phyloP scores from a whole-genome alignment of 495 filamentous ascomycete species.

The Aspergillus steynii region DNA sequence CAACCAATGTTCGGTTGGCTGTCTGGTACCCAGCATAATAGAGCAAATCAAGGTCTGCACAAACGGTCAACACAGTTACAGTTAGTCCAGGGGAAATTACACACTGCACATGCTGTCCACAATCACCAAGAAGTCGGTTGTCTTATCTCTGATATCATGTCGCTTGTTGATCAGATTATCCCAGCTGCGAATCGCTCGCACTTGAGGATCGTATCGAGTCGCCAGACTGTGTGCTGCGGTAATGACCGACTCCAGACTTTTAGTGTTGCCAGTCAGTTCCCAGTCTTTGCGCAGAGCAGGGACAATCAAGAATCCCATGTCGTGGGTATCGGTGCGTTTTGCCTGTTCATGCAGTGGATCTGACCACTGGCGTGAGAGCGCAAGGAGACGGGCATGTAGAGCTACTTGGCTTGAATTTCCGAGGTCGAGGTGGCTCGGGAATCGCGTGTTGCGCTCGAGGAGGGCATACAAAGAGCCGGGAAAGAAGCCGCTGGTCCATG shows the following conservation, averaged over 20 bases:
- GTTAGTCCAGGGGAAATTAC: not conserved
- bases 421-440: not conserved
- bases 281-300: conserved; percentile 20
- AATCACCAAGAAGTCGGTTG: conserved; percentile 39
- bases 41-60: conserved; percentile 40
- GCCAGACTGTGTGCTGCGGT: conserved; percentile 38
- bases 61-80: not conserved
- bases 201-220: conserved; percentile 30
- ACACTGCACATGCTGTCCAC: conserved; percentile 43
- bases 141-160: conserved; percentile 13
- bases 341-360: conserved; percentile 14
- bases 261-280: conserved; percentile 32
- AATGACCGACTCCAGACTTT: conserved; percentile 27
- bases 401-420: not conserved
- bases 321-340: conserved; percentile 38
- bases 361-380: conserved; percentile 1
- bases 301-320: conserved; percentile 43
- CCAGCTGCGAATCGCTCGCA: conserved; percentile 44
- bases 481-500: conserved; percentile 21
- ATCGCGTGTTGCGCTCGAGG: conserved; percentile 11
- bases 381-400: not conserved
- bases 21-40: conserved; percentile 41
- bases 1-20: conserved; percentile 19
- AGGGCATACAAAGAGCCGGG: conserved; percentile 12
- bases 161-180: conserved; percentile 17